Conservation (phyloP, 305 asterid genomes). For the Solanum hybrid region DNA sequence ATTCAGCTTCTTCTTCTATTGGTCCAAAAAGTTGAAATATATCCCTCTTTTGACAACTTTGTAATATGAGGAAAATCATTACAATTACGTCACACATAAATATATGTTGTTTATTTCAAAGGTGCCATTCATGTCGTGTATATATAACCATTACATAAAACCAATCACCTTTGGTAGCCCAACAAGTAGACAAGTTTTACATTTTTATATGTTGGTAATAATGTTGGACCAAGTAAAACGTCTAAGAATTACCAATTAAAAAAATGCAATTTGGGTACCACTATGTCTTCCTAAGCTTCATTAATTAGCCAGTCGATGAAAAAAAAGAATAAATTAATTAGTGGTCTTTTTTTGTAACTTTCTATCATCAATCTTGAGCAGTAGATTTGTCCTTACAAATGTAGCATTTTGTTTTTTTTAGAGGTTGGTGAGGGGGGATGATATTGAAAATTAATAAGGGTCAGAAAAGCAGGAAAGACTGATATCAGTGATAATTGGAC, state of each 20-base stretch:
- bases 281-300: neutral
- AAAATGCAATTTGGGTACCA: neutral
- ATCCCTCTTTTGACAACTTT: conserved; percentile 8
- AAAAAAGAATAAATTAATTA: neutral
- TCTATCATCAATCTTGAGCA: neutral
- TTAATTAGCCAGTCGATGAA: neutral
- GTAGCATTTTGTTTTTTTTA: neutral
- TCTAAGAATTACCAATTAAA: neutral
- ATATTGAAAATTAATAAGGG: neutral
- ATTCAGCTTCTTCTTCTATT: conserved; percentile 31
- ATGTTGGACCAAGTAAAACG: conserved; percentile 20
- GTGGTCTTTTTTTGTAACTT: neutral
- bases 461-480: neutral
- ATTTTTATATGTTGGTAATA: conserved; percentile 3
- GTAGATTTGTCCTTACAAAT: neutral
- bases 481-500: neutral
- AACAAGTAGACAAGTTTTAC: conserved; percentile 8
- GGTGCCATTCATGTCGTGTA: conserved; percentile 45
- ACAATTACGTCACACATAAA: conserved; percentile 11
- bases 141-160: neutral
- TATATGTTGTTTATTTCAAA: conserved; percentile 34
- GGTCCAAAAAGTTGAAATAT: conserved; percentile 59
- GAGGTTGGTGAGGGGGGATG: neutral
- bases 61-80: conserved; percentile 1
- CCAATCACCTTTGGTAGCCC: conserved; percentile 24